phyloP scores from a whole-genome alignment of 1,139 yeast genomes.

The Petasospora rhodanensis region DNA sequence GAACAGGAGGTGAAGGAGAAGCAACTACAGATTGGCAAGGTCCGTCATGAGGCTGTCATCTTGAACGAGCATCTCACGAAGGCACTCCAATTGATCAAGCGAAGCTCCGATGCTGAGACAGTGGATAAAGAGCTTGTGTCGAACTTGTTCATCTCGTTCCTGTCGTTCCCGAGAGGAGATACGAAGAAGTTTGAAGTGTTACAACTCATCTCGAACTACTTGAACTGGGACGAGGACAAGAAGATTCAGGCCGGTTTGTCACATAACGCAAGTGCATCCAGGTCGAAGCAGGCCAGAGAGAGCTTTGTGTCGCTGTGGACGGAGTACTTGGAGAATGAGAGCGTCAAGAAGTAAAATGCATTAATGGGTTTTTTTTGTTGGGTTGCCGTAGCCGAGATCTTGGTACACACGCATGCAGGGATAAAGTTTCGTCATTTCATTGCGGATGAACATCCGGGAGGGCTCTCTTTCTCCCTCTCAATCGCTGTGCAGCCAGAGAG shows the following conservation, averaged over 20 bases:
- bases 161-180: conserved; percentile 88
- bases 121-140: conserved; percentile 88
- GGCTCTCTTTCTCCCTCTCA: too few species aligned
- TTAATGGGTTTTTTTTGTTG: too few species aligned
- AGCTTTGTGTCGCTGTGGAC: conserved; percentile 88
- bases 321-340: conserved; percentile 77
- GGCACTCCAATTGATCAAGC: conserved; percentile 77
- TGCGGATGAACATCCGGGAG: too few species aligned
- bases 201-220: conserved; percentile 72
- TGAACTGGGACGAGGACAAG: conserved; percentile 86
- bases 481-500: too few species aligned
- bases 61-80: conserved; percentile 91
- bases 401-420: too few species aligned
- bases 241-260: conserved; percentile 78
- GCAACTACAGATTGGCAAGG: conserved; percentile 77
- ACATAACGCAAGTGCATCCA: conserved; percentile 31
- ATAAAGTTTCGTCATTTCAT: too few species aligned
- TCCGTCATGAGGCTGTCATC: conserved; percentile 94
- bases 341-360: neutral
- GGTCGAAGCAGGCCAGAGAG: conserved; percentile 40
- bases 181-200: conserved; percentile 90
- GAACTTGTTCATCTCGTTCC: conserved; percentile 77
- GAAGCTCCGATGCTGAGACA: conserved; percentile 64
- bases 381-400: too few species aligned
- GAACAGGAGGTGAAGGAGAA: conserved; percentile 65